phyloP scores from a whole-genome alignment of 805 yeast species.

The Lachancea kluyveri region DNA sequence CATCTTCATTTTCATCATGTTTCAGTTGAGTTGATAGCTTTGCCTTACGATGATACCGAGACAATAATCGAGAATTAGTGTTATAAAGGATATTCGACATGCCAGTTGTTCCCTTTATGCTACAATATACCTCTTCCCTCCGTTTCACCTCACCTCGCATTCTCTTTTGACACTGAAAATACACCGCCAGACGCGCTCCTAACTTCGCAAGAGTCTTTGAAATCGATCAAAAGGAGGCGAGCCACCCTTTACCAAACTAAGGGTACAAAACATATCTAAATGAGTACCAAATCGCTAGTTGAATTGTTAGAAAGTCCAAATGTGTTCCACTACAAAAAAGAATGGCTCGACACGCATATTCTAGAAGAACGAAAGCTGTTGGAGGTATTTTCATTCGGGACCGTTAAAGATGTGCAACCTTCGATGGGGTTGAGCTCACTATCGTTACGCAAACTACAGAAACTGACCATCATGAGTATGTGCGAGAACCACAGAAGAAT shows the following conservation, averaged over 20 bases:
- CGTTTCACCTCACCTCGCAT: too few relatives aligned
- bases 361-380: constrained; percentile 10
- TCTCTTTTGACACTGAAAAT: too few relatives aligned
- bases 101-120: too few relatives aligned
- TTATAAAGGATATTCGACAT: constrained; percentile 26
- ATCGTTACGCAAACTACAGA: constrained; percentile 19
- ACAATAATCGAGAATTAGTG: constrained; percentile 25
- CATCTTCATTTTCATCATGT: constrained; percentile 6
- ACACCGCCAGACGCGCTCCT: too few relatives aligned
- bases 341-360: constrained; percentile 18
- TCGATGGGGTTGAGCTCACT: constrained; percentile 6
- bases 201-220: too few relatives aligned
- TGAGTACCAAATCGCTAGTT: constrained; percentile 4
- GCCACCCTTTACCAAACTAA: too few relatives aligned
- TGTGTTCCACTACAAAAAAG: constrained; percentile 19
- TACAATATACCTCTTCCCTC: too few relatives aligned
- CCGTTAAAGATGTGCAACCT: constrained; percentile 13
- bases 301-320: constrained; percentile 16
- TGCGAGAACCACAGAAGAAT: constrained; percentile 15
- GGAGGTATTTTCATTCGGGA: constrained; percentile 27
- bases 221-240: too few relatives aligned
- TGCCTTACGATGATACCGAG: constrained; percentile 21
- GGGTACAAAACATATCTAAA: too few relatives aligned
- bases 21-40: constrained; percentile 6
- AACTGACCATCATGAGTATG: constrained; percentile 20